Percentiles rank a stretch among this genome's conserved stretches.
phyloP scores from a whole-genome alignment of 2,329 filamentous ascomycete species.

The Arthrobotrys sphaeroides region DNA sequence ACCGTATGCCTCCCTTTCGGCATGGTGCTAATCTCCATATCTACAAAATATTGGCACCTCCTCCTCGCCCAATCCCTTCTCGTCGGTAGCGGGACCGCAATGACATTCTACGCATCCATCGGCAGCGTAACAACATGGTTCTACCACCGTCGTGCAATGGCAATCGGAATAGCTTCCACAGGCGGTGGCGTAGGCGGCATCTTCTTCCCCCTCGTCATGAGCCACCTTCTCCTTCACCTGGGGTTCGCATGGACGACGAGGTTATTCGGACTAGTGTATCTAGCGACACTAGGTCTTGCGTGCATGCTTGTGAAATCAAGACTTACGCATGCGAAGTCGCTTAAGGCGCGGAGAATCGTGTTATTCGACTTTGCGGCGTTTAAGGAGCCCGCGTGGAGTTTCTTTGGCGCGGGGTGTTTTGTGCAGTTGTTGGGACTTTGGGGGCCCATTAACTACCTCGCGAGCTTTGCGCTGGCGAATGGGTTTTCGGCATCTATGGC shows the following conservation, averaged over 20 bases:
- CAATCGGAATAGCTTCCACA: conserved; percentile 46
- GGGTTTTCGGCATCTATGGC: conserved; percentile 42
- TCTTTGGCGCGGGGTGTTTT: conserved; percentile 46
- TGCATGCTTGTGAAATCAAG: conserved; percentile 42
- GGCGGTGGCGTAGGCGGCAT: conserved; percentile 47
- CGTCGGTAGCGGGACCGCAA: conserved; percentile 44
- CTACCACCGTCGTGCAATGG: conserved; percentile 50
- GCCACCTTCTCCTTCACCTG: conserved; percentile 15
- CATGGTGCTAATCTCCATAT: conserved; percentile 44
- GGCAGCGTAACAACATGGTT: conserved; percentile 50
- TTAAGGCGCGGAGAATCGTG: conserved; percentile 39
- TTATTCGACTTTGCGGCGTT: conserved; percentile 51
- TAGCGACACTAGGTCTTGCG: conserved; percentile 27
- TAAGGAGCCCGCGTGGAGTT: conserved; percentile 52
- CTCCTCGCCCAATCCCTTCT: conserved; percentile 41
- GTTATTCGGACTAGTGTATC: conserved; percentile 39
- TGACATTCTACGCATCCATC: conserved; percentile 51
- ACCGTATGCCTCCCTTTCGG: conserved; percentile 41
- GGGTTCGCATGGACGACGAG: conserved; percentile 49
- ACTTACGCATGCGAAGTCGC: conserved; percentile 37
- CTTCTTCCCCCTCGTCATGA: conserved; percentile 48
- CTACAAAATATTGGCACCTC: conserved; percentile 46
- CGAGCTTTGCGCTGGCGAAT: conserved; percentile 51
- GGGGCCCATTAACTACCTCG: conserved; percentile 49
- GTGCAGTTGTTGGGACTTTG: conserved; percentile 47